These are phyloP conservation scores for Exophiala sideris DNA, from an alignment of 2,329 filamentous ascomycete genomes.

Conservation along the genomic window DNA sequence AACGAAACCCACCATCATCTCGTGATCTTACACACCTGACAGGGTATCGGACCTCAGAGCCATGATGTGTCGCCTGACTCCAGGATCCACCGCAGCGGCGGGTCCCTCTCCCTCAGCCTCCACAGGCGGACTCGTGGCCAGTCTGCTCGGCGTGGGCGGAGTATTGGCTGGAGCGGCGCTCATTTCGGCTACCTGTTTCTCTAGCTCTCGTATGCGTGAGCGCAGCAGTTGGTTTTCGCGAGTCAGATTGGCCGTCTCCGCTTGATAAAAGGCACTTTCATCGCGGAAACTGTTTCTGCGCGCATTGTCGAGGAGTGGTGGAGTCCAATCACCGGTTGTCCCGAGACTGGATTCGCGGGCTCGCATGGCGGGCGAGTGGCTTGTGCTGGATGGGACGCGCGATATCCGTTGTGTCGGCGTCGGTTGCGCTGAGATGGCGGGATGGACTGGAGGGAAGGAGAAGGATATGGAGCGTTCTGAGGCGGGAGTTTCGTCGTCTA, in stretches of 20 bases:
- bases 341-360: conserved; percentile 18
- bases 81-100: conserved; percentile 11
- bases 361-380: conserved; percentile 37
- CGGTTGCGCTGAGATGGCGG: conserved; percentile 30
- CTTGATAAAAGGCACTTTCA: conserved; percentile 47
- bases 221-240: conserved; percentile 50
- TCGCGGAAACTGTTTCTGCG: conserved; percentile 41
- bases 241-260: conserved; percentile 45
- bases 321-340: conserved; percentile 25
- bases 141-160: conserved; percentile 24
- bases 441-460: conserved; percentile 36
- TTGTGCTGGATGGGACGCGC: conserved; percentile 36
- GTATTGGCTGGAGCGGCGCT: conserved; percentile 18
- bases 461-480: conserved; percentile 43
- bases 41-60: background rate
- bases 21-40: background rate
- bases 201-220: conserved; percentile 45
- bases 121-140: conserved; percentile 22
- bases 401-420: conserved; percentile 34
- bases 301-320: conserved; percentile 28
- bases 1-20: no score
- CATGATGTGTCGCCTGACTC: conserved; percentile 14
- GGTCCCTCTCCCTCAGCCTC: conserved; percentile 16
- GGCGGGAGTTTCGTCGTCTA: conserved; percentile 43
- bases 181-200: conserved; percentile 28